Conservation (phyloP, 345 rosid species). For the Salix udensis region DNA sequence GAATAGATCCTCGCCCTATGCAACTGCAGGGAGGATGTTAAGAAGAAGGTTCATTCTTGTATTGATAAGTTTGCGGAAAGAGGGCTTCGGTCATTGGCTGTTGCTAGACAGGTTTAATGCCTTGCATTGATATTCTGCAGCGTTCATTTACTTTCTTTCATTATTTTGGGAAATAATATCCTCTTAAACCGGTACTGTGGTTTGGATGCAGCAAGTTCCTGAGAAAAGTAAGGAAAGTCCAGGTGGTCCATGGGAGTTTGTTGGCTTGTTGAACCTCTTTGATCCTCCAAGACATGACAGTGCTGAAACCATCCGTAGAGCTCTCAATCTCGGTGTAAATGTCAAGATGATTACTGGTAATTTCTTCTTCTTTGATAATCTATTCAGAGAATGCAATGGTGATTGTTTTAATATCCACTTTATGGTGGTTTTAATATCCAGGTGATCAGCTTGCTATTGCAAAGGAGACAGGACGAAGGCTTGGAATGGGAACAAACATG, state of each 20-base stretch:
- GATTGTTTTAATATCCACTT: background rate
- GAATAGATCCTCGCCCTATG: slow-evolving; percentile 17
- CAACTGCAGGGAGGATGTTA: slow-evolving; percentile 21
- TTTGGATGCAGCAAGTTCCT: slow-evolving; percentile 18
- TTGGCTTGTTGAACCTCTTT: slow-evolving; percentile 44
- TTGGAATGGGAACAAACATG: slow-evolving; percentile 35
- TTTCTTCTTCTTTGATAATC: background rate
- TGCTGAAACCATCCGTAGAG: slow-evolving; percentile 55
- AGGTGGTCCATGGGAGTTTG: slow-evolving; percentile 31
- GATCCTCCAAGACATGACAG: slow-evolving; percentile 65
- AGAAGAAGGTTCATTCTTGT: slow-evolving; percentile 24
- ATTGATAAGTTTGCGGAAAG: slow-evolving; percentile 29
- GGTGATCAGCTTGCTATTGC: slow-evolving; percentile 33
- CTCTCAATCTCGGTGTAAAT: slow-evolving; percentile 34
- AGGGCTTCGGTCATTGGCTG: slow-evolving; percentile 29
- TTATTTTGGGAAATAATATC: background rate
- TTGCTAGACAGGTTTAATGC: slow-evolving; percentile 24
- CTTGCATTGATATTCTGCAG: background rate
- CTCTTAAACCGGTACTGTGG: background rate
- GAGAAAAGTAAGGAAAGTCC: slow-evolving; percentile 29
- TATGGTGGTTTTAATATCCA: background rate
- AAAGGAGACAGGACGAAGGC: slow-evolving; percentile 32
- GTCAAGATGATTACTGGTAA: slow-evolving; percentile 34
- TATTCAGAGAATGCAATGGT: background rate
- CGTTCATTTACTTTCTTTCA: background rate